Conservation (phyloP, 306 rosid genomes). For the Carpinus viminea region DNA sequence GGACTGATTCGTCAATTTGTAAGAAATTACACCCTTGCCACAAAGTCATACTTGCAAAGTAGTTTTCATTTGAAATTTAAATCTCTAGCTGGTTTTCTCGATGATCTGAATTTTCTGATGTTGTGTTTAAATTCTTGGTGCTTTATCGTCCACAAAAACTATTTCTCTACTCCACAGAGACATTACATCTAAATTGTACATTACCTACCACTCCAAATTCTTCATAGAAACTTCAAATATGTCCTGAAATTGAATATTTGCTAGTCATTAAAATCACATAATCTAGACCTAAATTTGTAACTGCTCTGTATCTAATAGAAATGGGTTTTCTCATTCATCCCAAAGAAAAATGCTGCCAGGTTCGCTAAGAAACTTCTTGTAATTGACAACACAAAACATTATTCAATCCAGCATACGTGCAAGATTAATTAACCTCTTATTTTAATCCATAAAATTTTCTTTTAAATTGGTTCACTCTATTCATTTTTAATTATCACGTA, state of each 20-base stretch:
- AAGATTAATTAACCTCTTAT: slow-evolving; percentile 29
- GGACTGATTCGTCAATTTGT: too few species aligned
- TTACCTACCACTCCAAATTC: not conserved
- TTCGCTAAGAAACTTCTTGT: slow-evolving; percentile 29
- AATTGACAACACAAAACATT: slow-evolving; percentile 31
- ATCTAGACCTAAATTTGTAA: too few species aligned
- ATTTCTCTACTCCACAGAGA: slow-evolving; percentile 11
- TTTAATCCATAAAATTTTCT: not conserved
- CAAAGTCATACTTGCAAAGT: too few species aligned
- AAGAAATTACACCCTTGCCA: too few species aligned
- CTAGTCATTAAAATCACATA: too few species aligned
- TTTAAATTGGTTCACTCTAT: too few species aligned
- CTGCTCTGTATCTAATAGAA: not conserved
- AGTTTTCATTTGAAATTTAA: too few species aligned
- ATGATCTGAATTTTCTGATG: too few species aligned
- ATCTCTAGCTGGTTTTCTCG: too few species aligned
- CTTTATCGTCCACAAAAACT: slow-evolving; percentile 14
- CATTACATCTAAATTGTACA: slow-evolving; percentile 6
- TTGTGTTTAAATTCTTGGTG: not conserved
- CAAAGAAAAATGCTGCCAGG: slow-evolving; percentile 21
- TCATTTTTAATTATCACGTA: too few species aligned
- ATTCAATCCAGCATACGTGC: slow-evolving; percentile 23
- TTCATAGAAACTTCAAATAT: not conserved
- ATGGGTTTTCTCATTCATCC: slow-evolving; percentile 18
- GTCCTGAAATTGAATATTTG: not conserved